Evolutionary conservation across 2,329 filamentous ascomycete genomes (phyloP), one percentile per base, ranked within the genome.

Genomic region (Diplodia scrobiculata): DNA sequence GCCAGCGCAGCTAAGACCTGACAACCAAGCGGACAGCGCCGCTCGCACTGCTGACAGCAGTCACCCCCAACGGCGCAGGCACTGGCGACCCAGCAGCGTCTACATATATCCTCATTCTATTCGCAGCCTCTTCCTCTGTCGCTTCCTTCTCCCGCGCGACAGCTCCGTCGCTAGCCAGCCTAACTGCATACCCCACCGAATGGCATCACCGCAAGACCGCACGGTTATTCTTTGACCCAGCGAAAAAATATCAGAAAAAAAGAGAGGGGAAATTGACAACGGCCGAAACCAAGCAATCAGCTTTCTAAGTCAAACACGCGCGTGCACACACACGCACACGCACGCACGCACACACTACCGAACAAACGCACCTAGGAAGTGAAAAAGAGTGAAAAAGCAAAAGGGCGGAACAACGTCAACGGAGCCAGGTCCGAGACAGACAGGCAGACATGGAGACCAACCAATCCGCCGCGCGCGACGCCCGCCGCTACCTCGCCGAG

Each of bases 391-490:
- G 25, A 45, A 19, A n/a, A n/a, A 45, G 19, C 17, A n/a, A 36
- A n/a, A 19, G n/a, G 17, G 41, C n/a, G 25, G 25, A 25, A 25
- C 25, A 25, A 25, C 25, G 25, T 25, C 25, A 0, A 45, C 41
- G 6, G 41, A 45, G 41, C n/a, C n/a, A 45, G n/a, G 41, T 7
- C 41, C 41, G 19, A 32, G 34, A 41, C 25, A 45, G 5, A 34
- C 17, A 29, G 17, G 21, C 19, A n/a, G 19, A 5, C 11, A 62
- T 62, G 58, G 58, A 62, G 25, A 25, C 70, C 69, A 79, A 81
- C 70, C 77, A 78, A 67, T 71, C 74, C n/a, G 79, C 80, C 50
- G 70, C 79, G 29, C 74, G 80, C 58, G 76, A 79, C 41, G 78
- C 80, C 27, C 76, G 77, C 50, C 75, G 77, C 53, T 74, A 77